Base-by-base conservation (phyloP, 352 stramenopile genomes). In the Pythium oligandrum region DNA sequence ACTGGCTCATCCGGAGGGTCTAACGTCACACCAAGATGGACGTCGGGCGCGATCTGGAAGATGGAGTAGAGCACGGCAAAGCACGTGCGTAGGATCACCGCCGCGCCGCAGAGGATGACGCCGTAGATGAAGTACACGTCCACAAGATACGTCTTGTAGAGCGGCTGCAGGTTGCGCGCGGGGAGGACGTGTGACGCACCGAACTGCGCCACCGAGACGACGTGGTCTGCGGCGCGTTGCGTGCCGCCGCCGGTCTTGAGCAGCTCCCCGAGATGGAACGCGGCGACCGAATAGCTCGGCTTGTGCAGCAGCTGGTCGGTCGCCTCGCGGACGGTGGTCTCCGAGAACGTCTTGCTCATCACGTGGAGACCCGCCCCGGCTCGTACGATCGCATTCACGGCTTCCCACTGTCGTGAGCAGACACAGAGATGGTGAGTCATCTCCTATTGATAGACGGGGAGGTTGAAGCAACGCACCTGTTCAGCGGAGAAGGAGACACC, bases 111-210 rank as follows among this genome's bases (percentile, higher is more conserved):
- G n/a, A 95, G 69, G 51, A 95, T 90, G 30, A 71, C 63, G 7
- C 75, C 75, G 62, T 95, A 95, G 44, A 95, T 71, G n/a, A 88
- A 57, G 57, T 93, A 93, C 48, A 93, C 84, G 56, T 93, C 84
- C 57, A 95, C 70, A 9, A 95, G 66, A 59, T 83, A 92, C 60
- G 75, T 90, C 70, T 89, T 90, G 76, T 88, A 84, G 11, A 91
- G 64, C 36, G 78, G 75, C 65, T 91, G 80, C 46, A 73, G 51
- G 55, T 79, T 86, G 53, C 66, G 67, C 44, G 66, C 71, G 0
- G 81, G 74, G 40, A 90, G 43, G 36, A 86, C 49, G 44, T 86
- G 75, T 45, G 32, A 44, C 11, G 71, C 52, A 46, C 77, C 81
- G 49, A 88, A 77, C 45, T 83, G 57, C 5, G 74, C 62, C 34